Evolutionary conservation across 108 stramenopile species (phyloP).

Genomic region (Stephanodiscus minutulus): DNA sequence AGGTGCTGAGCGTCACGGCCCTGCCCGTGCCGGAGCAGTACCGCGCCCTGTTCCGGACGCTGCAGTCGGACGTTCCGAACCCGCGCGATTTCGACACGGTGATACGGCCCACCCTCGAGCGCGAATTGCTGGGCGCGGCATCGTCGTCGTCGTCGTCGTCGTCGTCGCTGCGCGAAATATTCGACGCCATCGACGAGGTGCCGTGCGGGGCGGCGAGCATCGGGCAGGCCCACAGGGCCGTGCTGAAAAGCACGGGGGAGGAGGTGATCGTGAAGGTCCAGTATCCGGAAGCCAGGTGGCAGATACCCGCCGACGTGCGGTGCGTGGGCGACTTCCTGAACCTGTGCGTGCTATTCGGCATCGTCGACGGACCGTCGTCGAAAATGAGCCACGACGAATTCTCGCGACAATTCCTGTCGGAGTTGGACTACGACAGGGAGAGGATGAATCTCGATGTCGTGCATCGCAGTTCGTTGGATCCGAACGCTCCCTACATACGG

Average conservation of each 20-base stretch:
- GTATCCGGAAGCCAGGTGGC: slow-evolving; percentile 84
- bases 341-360: slow-evolving; percentile 67
- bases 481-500: slow-evolving; percentile 55
- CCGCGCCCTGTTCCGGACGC: slow-evolving; percentile 61
- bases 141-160: no score
- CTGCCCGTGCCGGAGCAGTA: slow-evolving; percentile 74
- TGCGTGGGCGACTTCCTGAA: slow-evolving; percentile 74
- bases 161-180: slow-evolving; percentile 66
- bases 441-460: slow-evolving; percentile 58
- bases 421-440: slow-evolving; percentile 70
- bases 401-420: slow-evolving; percentile 69
- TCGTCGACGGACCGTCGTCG: slow-evolving; percentile 65
- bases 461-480: slow-evolving; percentile 64
- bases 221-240: slow-evolving; percentile 90
- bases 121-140: slow-evolving; percentile 60
- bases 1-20: slow-evolving; percentile 83
- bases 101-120: slow-evolving; percentile 66
- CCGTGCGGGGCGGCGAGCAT: slow-evolving; percentile 91
- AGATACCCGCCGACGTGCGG: slow-evolving; percentile 78
- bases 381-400: slow-evolving; percentile 69
- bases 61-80: slow-evolving; percentile 85
- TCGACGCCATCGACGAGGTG: slow-evolving; percentile 75
- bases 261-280: slow-evolving; percentile 94
- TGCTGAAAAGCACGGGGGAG: slow-evolving; percentile 37
- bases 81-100: slow-evolving; percentile 65